Evolutionary conservation across 495 filamentous ascomycete species (phyloP).

Genomic region (Talaromyces wortmannii): DNA sequence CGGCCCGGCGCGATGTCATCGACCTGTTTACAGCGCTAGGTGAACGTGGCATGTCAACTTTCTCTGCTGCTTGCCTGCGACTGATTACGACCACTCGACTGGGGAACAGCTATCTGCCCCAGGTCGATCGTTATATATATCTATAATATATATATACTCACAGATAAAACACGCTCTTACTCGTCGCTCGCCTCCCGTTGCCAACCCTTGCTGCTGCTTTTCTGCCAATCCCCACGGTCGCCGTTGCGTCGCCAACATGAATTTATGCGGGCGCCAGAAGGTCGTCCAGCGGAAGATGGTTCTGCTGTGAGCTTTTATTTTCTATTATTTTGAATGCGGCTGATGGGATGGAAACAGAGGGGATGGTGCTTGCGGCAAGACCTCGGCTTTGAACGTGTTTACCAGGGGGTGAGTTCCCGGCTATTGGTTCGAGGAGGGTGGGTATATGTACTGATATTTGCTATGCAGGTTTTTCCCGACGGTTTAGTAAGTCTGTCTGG

Average conservation of each 20-base stretch:
- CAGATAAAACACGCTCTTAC: not conserved
- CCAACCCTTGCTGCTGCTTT: not conserved
- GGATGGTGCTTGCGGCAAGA: conserved; percentile 97
- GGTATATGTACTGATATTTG: conserved; percentile 1
- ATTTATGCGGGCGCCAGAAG: conserved; percentile 54
- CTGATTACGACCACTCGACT: not conserved
- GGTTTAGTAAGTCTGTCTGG: conserved; percentile 62
- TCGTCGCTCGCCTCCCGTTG: too few relatives aligned
- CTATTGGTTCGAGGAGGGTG: conserved; percentile 2
- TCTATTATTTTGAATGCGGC: not conserved
- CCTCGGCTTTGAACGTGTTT: conserved; percentile 94
- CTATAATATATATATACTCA: not conserved
- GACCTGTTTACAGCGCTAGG: not conserved
- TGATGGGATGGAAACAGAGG: conserved; percentile 50
- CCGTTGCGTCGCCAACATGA: conserved; percentile 18
- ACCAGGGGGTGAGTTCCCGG: conserved; percentile 75
- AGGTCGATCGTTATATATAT: not conserved
- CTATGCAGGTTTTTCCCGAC: conserved; percentile 82
- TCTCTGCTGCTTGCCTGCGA: not conserved
- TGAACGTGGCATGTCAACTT: too few relatives aligned
- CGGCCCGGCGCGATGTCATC: too few relatives aligned
- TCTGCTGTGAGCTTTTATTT: conserved; percentile 62
- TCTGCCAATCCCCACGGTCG: not conserved
- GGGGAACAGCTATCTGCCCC: not conserved
- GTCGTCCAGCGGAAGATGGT: conserved; percentile 97